Base-by-base conservation (phyloP, 371 early-diverging fungal species). In the Circinella umbellata region DNA sequence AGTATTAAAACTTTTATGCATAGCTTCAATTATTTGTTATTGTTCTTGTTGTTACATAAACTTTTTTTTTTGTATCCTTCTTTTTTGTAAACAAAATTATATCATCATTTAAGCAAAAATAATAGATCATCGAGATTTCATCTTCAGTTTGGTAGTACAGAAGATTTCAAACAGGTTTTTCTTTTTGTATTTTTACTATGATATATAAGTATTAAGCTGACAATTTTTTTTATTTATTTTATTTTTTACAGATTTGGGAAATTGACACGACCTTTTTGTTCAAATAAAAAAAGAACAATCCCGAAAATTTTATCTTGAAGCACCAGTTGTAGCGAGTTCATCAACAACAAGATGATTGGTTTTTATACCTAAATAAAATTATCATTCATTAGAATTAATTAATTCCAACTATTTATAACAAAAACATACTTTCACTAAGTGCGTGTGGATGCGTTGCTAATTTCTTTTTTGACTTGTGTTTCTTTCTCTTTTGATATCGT, bases 401-500 rank as follows among this genome's bases (percentile, higher is more conserved):
- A 17, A 51, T 5, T 27, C 34, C n/a, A n/a, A n/a, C n/a, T n/a
- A n/a, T n/a, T n/a, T n/a, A n/a, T n/a, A n/a, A n/a, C n/a, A n/a
- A 42, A 18, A 18, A 73, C 76, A 73, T 80, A 83, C 83, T 80
- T 70, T 83, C 72, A 47, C 79, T 83, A 9, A 83, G 70, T 34
- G 79, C 67, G 6, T 67, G 46, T 13, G 79, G 57, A 48, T 69
- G 73, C 0, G 76, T 68, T 34, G 70, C 55, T 17, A 59, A 53
- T 63, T 65, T 75, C 64, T 20, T 63, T 42, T 47, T 59, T 17
- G 51, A 37, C 13, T 38, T 61, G 72, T 60, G 75, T 71, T 70
- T 76, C 57, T 76, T 72, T 38, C 79, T 83, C 63, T 82, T 85
- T 34, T 84, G 82, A 15, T 85, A 78, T 61, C 85, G 73, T 62